Evolutionary conservation across 2,329 filamentous ascomycete genomes (phyloP), one percentile per base, ranked within the genome.

Genomic region (Cercospora sp.): DNA sequence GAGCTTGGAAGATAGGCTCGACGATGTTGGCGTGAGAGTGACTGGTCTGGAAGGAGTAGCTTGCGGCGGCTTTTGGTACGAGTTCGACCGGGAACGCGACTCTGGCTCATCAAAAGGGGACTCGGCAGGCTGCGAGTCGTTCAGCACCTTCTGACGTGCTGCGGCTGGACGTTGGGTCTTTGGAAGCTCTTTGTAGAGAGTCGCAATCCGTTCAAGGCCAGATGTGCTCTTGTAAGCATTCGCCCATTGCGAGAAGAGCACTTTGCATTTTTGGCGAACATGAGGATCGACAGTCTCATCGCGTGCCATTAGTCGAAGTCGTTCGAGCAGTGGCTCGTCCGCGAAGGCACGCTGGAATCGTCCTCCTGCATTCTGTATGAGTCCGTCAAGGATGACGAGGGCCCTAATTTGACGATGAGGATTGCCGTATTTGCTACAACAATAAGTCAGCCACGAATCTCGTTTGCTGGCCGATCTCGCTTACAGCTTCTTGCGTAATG

Each of bases 321-420:
- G 91, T 80, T 99, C 95, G 2, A 99, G 87, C 45, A 99, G 84
- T 31, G 94, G 91, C 78, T 97, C 94, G 75, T 99, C 94, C 9
- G 90, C 91, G 78, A 98, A 97, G 16, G 88, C 87, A 60, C 92
- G 89, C 79, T 97, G 91, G 77, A 98, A 97, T 12, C 90, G 88
- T 12, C 90, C 85, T 1, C 94, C 94, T 2, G 93, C 94, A 82
- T 99, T 99, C 77, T 97, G 92, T 69, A 99, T 95, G 45, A 99
- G 85, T 51, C 92, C 94, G 78, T 99, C 95, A 1, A 99, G 87
- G 60, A 99, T 90, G 10, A 91, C 90, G 23, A 99, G 86, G 40
- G 95, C 91, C 68, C 95, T 89, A 36, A 98, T 85, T 80, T 99
- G 95, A 60, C 93, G 90, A 80, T 98, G 94, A n/a, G 92, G 86